Percentiles rank a stretch among this genome's conserved stretches.
Conservation (phyloP, 1,139 yeast genomes). For the Saccharomyces hybrid region DNA sequence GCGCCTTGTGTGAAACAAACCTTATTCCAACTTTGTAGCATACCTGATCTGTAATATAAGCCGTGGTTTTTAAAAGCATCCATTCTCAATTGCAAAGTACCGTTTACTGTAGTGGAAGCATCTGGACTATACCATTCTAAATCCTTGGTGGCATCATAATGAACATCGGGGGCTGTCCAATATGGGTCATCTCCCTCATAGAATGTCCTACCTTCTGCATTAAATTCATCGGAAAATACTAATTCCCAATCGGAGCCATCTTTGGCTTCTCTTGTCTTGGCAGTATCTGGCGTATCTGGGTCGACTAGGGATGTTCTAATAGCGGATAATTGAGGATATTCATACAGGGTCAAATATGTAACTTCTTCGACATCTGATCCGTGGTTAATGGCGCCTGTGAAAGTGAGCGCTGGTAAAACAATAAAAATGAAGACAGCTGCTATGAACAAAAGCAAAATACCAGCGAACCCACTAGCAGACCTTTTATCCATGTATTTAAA, state of each 20-base stretch:
- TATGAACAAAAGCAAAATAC: slow-evolving; percentile 47
- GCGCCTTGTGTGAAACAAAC: slow-evolving; percentile 72
- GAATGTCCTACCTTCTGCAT: slow-evolving; percentile 72
- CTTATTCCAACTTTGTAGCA: slow-evolving; percentile 79
- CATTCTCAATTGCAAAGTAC: slow-evolving; percentile 53
- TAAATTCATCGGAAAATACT: slow-evolving; percentile 77
- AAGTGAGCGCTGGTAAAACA: slow-evolving; percentile 65
- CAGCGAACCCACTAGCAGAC: slow-evolving; percentile 51
- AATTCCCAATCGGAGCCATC: slow-evolving; percentile 58
- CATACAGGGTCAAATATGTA: slow-evolving; percentile 43
- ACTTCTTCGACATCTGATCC: slow-evolving; percentile 25
- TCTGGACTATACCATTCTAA: slow-evolving; percentile 87
- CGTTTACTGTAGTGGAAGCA: slow-evolving; percentile 60
- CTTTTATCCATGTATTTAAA: slow-evolving; percentile 52
- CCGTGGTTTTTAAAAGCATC: slow-evolving; percentile 68
- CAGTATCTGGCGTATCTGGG: slow-evolving; percentile 65
- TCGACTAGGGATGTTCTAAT: slow-evolving; percentile 59
- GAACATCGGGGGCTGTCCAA: slow-evolving; percentile 66
- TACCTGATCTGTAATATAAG: slow-evolving; percentile 68
- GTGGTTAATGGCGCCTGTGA: slow-evolving; percentile 48
- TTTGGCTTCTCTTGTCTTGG: slow-evolving; percentile 38
- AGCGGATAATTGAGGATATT: slow-evolving; percentile 52
- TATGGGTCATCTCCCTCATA: slow-evolving; percentile 78
- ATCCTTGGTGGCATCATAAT: slow-evolving; percentile 73
- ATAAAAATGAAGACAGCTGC: slow-evolving; percentile 60